Base-by-base conservation (phyloP, 2,329 filamentous ascomycete genomes). In the Emericellopsis atlantica region DNA sequence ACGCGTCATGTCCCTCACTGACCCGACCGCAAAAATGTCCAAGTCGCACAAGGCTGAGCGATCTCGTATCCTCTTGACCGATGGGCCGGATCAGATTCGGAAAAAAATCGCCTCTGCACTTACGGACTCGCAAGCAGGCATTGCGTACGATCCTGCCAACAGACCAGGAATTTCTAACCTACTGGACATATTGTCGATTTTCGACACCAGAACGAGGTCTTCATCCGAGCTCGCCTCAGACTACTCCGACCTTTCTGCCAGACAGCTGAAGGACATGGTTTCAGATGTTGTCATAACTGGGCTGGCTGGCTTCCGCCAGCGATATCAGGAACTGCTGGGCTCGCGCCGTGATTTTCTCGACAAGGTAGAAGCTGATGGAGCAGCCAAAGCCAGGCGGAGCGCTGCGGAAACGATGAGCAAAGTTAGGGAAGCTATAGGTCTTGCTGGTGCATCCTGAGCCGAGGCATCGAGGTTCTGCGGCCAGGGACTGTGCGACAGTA, bases 91-190 rank as follows among this genome's bases (percentile, higher is more conserved):
- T 0, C 65, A 70, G 4, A 89, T 96, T 45, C 60, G 64, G 16
- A 60, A 61, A 37, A 95, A 94, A 56, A 66, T 96, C 47, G 76
- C 69, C 48, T 61, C 65, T 6, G 86, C 92, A 7, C 57, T 87
- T 26, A 96, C 92, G 2, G 92, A 98, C 59, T 81, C 76, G 0
- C 48, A 60, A 0, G 69, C 74, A 3, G 60, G 61, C 2, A 75
- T 95, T 33, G 78, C 76, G 1, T 95, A 92, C 56, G 80, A 95
- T 47, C 79, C 78, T 0, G 53, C 57, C 1, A 53, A 49, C 0
- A 71, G 92, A 21, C 90, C 90, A 0, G 92, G 88, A 0, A 83
- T 98, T 4, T 80, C 89, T 10, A 98, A 96, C 56, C 67, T 98
- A 11, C 62, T 98, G 1, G 78, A 87, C 43, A 74, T 98, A 14